Conservation (phyloP, 345 rosid species). For the Salix exigua region DNA sequence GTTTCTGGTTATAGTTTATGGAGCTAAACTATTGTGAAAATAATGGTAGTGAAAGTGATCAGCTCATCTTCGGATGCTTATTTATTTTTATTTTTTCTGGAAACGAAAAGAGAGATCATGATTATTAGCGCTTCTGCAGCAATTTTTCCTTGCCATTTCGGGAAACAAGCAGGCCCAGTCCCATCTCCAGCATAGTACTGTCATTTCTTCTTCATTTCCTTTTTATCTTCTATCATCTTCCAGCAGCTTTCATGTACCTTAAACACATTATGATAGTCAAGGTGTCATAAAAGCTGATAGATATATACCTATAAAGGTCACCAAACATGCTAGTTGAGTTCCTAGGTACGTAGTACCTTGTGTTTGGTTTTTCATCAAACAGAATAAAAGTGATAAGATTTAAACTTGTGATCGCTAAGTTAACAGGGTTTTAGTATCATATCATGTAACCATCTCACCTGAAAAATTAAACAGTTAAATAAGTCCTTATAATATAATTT, state of each 20-base stretch:
- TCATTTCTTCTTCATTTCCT: conserved; percentile 1
- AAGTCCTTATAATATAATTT: too few species aligned
- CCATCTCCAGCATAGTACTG: conserved; percentile 3
- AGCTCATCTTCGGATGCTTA: not conserved
- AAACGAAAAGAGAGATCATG: not conserved
- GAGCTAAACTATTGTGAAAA: not conserved
- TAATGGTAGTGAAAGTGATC: not conserved
- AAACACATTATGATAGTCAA: not conserved
- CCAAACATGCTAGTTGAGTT: too few species aligned
- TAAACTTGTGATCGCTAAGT: too few species aligned
- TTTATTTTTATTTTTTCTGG: not conserved
- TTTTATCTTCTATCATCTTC: not conserved
- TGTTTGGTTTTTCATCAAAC: too few species aligned
- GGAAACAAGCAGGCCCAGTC: not conserved
- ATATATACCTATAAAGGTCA: not conserved
- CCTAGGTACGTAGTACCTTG: too few species aligned
- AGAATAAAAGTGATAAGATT: too few species aligned
- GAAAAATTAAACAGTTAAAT: too few species aligned
- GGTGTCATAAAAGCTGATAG: not conserved
- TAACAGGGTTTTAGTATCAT: fast-evolving
- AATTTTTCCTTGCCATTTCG: not conserved
- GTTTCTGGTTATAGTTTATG: not conserved
- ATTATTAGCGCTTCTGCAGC: not conserved
- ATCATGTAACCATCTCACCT: too few species aligned
- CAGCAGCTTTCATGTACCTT: not conserved